Evolutionary conservation across 2,329 filamentous ascomycete genomes (phyloP).

Genomic region (Leptosphaerulina australis): DNA sequence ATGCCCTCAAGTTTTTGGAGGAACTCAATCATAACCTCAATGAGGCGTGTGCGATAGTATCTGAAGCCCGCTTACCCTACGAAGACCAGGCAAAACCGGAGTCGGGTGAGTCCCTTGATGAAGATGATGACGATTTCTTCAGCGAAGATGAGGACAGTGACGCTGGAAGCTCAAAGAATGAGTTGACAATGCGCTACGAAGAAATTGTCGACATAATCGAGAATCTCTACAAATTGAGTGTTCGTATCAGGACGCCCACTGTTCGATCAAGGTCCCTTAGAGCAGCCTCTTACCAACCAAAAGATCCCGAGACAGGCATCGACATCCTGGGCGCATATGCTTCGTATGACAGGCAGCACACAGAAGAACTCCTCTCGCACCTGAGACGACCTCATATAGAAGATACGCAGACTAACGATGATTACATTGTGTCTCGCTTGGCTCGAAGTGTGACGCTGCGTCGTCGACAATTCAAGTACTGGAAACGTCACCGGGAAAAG

Average conservation of each 20-base stretch:
- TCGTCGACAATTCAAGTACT: conserved; percentile 48
- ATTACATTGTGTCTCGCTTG: conserved; percentile 34
- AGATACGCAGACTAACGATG: conserved; percentile 20
- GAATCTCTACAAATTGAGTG: conserved; percentile 47
- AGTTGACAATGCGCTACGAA: conserved; percentile 44
- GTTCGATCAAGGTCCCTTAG: conserved; percentile 44
- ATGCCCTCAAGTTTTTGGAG: conserved; percentile 42
- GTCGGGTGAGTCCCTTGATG: conserved; percentile 22
- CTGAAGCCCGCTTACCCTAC: conserved; percentile 41
- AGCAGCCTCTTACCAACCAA: conserved; percentile 43
- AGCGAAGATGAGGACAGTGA: conserved; percentile 37
- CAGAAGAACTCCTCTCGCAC: conserved; percentile 36
- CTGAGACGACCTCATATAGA: conserved; percentile 25
- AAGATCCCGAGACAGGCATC: conserved; percentile 45
- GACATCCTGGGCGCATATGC: conserved; percentile 44
- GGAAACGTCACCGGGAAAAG: conserved; percentile 47
- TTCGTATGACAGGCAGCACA: conserved; percentile 37
- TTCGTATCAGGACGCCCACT: conserved; percentile 46
- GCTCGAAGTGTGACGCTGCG: conserved; percentile 43
- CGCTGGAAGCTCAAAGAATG: conserved; percentile 30
- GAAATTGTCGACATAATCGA: conserved; percentile 48
- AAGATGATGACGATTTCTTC: conserved; percentile 37
- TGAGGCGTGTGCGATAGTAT: conserved; percentile 36
- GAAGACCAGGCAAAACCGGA: conserved; percentile 32
- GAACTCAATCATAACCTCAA: conserved; percentile 42